Evolutionary conservation across 129 eudicot species (phyloP), one percentile per base, ranked within the genome.

Genomic region (Sambucus nigra): DNA sequence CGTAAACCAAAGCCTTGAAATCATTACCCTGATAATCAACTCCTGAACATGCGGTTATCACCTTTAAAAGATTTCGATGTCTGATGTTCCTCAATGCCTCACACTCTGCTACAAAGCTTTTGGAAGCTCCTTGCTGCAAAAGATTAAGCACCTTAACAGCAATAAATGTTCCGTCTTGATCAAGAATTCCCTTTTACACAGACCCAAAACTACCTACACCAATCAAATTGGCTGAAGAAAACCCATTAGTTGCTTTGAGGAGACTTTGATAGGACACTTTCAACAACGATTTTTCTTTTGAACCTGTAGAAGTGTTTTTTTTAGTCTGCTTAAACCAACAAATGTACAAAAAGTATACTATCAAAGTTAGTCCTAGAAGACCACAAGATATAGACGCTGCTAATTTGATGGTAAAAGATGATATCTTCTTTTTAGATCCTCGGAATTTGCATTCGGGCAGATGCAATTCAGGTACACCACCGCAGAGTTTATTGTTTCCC

Each of bases 121-220:
- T 70, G 1, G 45, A 4, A 41, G 60, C 76, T 40, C 76, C 70
- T 22, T 27, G 22, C 1, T 28, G 54, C 32, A 27, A 12, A 14
- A 70, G 70, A n/a, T 70, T 70, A 9, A 63, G 47, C 17, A 63
- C 70, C 26, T 70, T 70, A 3, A 70, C 60, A n/a, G 76, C 76
- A 48, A 70, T 53, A 0, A 7, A 1, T 55, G 8, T 3, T 32
- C 39, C 65, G n/a, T 42, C 24, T 1, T 32, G 7, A 4, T 7
- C 7, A 1, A 63, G 70, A 16, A 5, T 51, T 2, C 70, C 70
- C n/a, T 23, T 63, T 21, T 70, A 70, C 4, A 70, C 70, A 7
- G 28, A 35, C 10, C 76, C 60, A 50, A 29, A 63, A 14, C 50
- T 51, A 4, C 76, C 76, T 42, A 41, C 25, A 7, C 65, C 70